Evolutionary conservation across 441 rosid genomes (phyloP).

Genomic region (Manihot esculenta): DNA sequence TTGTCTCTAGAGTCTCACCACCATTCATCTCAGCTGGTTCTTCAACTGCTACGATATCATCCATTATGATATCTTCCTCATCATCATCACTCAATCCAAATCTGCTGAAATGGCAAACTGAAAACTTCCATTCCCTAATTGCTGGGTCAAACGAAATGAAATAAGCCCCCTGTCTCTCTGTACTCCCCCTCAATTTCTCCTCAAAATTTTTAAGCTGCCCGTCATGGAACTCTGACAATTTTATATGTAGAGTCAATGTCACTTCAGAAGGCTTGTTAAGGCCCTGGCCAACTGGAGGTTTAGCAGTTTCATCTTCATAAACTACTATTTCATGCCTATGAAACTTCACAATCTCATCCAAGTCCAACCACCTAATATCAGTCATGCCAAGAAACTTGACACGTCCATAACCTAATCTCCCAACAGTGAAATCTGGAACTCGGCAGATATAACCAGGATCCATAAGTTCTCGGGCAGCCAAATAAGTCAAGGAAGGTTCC

Average conservation of each 20-base stretch:
- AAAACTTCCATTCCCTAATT: slow-evolving; percentile 74
- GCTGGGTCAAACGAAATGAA: slow-evolving; percentile 64
- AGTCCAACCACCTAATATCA: slow-evolving; percentile 70
- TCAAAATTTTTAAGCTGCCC: slow-evolving; percentile 33
- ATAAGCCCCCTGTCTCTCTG: slow-evolving; percentile 72
- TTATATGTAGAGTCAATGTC: slow-evolving; percentile 48
- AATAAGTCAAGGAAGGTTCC: slow-evolving; percentile 59
- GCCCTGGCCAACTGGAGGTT: slow-evolving; percentile 77
- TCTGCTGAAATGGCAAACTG: slow-evolving; percentile 86
- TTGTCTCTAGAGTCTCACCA: slow-evolving; percentile 40
- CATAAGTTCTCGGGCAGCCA: slow-evolving; percentile 44
- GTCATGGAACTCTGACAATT: slow-evolving; percentile 27
- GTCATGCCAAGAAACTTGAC: slow-evolving; percentile 73
- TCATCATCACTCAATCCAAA: slow-evolving; percentile 93
- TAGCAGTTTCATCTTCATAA: slow-evolving; percentile 69
- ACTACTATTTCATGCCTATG: slow-evolving; percentile 68
- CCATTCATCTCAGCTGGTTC: slow-evolving; percentile 41
- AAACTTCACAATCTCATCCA: slow-evolving; percentile 73
- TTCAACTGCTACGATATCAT: slow-evolving; percentile 50
- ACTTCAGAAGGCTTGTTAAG: slow-evolving; percentile 94
- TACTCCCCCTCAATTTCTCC: slow-evolving; percentile 45
- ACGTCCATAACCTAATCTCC: slow-evolving; percentile 73
- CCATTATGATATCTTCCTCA: slow-evolving; percentile 81
- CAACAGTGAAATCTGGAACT: slow-evolving; percentile 71
- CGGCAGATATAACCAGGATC: slow-evolving; percentile 70